These are phyloP conservation scores for Erodium maritimum DNA, from an alignment of 345 rosid species.

Conservation along the genomic window DNA sequence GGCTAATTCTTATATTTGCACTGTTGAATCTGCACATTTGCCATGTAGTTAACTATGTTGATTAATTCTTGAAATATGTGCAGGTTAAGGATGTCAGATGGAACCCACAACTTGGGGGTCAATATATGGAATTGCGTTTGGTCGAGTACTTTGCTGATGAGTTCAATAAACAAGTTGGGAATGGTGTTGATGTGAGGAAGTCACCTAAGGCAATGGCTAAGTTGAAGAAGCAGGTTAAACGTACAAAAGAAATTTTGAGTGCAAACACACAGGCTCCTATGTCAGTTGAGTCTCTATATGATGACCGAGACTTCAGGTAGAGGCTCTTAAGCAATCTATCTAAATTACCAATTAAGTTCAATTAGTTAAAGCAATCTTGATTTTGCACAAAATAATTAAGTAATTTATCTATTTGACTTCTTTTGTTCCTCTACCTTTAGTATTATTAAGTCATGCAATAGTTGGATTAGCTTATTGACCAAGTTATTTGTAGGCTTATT, in stretches of 20 bases:
- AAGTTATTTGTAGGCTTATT: slow-evolving; percentile 3
- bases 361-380: too few species aligned
- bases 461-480: too few species aligned
- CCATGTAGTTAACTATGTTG: not conserved
- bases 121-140: slow-evolving; percentile 71
- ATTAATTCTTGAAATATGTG: slow-evolving; percentile 6
- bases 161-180: slow-evolving; percentile 83
- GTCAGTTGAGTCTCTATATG: slow-evolving; percentile 89
- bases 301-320: slow-evolving; percentile 91
- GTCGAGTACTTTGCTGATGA: slow-evolving; percentile 92
- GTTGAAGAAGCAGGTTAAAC: slow-evolving; percentile 94
- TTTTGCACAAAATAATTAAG: too few species aligned
- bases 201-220: slow-evolving; percentile 97
- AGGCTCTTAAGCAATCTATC: not conserved
- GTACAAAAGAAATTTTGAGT: slow-evolving; percentile 94
- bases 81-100: slow-evolving; percentile 99
- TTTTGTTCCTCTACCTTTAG: not conserved
- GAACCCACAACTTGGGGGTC: slow-evolving; percentile 91
- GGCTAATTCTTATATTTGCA: not conserved
- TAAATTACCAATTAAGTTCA: not conserved
- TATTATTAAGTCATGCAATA: not conserved
- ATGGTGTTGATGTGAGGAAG: slow-evolving; percentile 83
- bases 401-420: too few species aligned
- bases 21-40: not conserved
- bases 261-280: slow-evolving; percentile 85